phyloP scores from a whole-genome alignment of 345 rosid species.

The Noccaea caerulescens region DNA sequence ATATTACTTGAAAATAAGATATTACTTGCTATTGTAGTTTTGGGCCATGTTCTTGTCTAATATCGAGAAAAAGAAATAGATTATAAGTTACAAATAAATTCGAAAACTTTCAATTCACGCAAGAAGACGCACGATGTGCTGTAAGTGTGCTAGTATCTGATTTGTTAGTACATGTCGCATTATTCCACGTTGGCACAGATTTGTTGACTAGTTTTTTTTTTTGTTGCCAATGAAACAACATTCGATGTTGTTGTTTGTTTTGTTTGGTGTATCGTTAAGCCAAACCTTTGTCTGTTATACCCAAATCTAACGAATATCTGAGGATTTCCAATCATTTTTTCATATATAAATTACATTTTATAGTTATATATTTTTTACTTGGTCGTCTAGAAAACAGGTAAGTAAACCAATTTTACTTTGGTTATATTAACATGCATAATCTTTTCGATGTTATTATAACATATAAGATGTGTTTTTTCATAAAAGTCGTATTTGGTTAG shows the following conservation, averaged over 20 bases:
- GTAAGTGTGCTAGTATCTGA: conserved; percentile 2
- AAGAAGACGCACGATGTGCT: conserved; percentile 3
- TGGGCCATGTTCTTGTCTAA: too few species aligned
- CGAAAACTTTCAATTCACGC: not conserved
- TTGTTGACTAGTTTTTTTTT: conserved; percentile 18
- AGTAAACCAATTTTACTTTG: not conserved
- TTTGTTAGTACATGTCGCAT: conserved; percentile 34
- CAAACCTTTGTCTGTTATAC: conserved; percentile 32
- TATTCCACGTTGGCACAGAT: conserved; percentile 9
- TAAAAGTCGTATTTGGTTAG: conserved; percentile 30
- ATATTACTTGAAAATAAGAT: too few species aligned
- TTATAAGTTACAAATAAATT: not conserved
- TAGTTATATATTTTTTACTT: not conserved
- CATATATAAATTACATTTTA: not conserved
- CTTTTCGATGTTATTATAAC: not conserved
- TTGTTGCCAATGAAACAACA: not conserved
- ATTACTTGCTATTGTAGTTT: too few species aligned
- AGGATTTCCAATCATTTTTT: conserved; percentile 20
- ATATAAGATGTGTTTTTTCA: not conserved
- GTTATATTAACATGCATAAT: not conserved
- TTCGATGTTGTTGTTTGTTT: conserved; percentile 7
- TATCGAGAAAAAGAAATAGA: too few species aligned
- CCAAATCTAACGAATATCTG: conserved; percentile 35
- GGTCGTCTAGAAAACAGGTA: conserved; percentile 1
- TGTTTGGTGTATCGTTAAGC: conserved; percentile 32